Evolutionary conservation across 2,329 filamentous ascomycete species (phyloP), one percentile per base, ranked within the genome.

Genomic region (Stemphylium vesicarium): DNA sequence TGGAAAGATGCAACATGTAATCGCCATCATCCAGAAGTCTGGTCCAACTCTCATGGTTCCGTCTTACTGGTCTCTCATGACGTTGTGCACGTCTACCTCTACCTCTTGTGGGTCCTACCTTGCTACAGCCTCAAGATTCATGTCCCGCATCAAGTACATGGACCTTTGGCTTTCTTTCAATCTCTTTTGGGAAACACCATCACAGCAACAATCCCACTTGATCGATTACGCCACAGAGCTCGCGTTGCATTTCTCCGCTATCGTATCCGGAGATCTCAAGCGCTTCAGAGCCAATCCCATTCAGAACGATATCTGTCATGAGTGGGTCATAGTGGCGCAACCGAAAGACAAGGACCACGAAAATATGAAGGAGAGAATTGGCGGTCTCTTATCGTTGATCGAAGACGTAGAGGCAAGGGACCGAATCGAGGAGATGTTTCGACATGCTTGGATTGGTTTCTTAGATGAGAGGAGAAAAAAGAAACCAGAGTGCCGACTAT

Each of bases 1-100:
- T 0, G 39, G 26, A n/a, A 26, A 22, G 24, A 22, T 58, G n/a
- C 35, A 57, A 29, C 43, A 55, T 29, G 60, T 56, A 10, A 56
- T 63, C n/a, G 31, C 46, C 26, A 51, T 65, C 37, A 47, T 63
- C 20, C 62, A 63, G 36, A 49, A 50, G 18, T 35, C 51, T 11
- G 52, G 53, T 1, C 39, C 60, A 26, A 50, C 44, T 8, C 35
- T 63, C 20, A 5, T 55, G 2, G 24, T 65, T 10, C 60, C 57
- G 2, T 54, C 56, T 4, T 58, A 57, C 32, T 62, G 58, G 58
- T 56, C 45, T 3, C 9, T 51, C 6, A 50, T 42, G 20, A 32
- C 35, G 4, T 31, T 61, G 3, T 41, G 33, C 15, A 57, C 48
- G 2, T 22, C 52, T 8, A 58, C 46, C 33, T 49, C 43, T 4